Conservation (phyloP, 257 asterid genomes). For the Solanum ossicruentum region DNA sequence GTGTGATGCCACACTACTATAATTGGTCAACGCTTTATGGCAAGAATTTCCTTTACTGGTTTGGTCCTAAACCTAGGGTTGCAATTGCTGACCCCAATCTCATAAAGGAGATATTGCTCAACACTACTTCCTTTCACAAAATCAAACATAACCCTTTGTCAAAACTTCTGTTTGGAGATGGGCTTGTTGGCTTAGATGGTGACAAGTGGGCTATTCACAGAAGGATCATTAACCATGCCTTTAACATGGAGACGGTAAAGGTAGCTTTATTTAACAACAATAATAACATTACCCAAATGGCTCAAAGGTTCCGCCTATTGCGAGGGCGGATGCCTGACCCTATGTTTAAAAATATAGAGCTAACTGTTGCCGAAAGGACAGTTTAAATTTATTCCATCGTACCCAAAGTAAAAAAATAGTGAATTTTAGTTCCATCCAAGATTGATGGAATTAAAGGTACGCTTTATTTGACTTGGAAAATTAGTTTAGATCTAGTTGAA, state of each 20-base stretch:
- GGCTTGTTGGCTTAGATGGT: conserved; percentile 28
- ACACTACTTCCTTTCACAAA: conserved; percentile 1
- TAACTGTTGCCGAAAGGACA: no score
- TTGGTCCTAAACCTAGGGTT: conserved; percentile 32
- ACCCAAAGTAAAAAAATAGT: no score
- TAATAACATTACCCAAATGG: no score
- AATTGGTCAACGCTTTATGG: conserved; percentile 34
- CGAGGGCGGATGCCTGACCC: no score
- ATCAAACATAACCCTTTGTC: conserved; percentile 17
- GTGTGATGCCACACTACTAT: conserved; percentile 30
- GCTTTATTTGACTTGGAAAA: no score
- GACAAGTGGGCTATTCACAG: conserved; percentile 27
- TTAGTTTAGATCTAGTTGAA: no score
- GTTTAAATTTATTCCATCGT: no score
- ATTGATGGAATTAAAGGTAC: no score
- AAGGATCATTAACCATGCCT: conserved; percentile 19
- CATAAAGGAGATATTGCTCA: conserved; percentile 24
- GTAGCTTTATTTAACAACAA: background rate
- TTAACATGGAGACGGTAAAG: conserved; percentile 29
- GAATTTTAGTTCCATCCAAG: no score
- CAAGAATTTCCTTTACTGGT: conserved; percentile 31
- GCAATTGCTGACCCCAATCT: conserved; percentile 23
- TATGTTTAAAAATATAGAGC: no score
- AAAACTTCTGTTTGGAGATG: conserved; percentile 23
- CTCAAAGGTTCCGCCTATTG: no score